Base-by-base conservation (phyloP, 768 basidiomycete genomes). In the Tulasnella calospora region DNA sequence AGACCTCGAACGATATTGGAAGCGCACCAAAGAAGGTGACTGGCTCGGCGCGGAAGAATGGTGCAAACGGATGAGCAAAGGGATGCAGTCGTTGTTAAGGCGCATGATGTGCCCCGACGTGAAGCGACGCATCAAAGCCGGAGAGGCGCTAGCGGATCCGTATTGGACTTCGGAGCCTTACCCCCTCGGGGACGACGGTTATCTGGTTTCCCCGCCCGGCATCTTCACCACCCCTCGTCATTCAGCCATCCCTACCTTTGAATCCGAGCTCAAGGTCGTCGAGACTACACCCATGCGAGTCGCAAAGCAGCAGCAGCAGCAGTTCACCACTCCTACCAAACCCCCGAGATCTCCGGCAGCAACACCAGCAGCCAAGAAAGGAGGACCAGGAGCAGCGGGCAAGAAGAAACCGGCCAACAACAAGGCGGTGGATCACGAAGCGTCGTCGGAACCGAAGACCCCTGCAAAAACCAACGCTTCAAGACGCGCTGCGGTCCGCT, bases 1-100 rank as follows among this genome's bases (percentile, higher is more conserved):
- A 61, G 93, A 94, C 80, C 84, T 97, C 35, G 92, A 94, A 82
- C 88, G 88, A 75, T 99, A 99, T 83, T 97, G 94, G 92, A 86
- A 89, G 67, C 89, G 95, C 23, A 95, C 96, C 3, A 75, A 81
- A 21, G 88, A 89, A 2, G 95, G 95, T 15, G 91, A 90, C 82
- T 98, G 96, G 96, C 87, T 96, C 17, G 95, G 96, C 55, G 9
- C 35, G 0, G 41, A 51, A 71, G 88, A 86, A 41, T 94, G 93
- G 90, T 86, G 87, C 69, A 91, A 93, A 87, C 89, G 90, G 7
- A 87, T 86, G 72, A 84, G 87, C 82, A 85, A 79, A 77, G 82
- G 81, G 2, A 46, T 89, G 74, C 93, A 95, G 83, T 88, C 85
- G 79, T 86, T 95, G 74, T 84, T 95, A 19, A 88, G 88, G n/a